Evolutionary conservation across 2,329 filamentous ascomycete species (phyloP).

Genomic region (Pseudocercospora macadamiae): DNA sequence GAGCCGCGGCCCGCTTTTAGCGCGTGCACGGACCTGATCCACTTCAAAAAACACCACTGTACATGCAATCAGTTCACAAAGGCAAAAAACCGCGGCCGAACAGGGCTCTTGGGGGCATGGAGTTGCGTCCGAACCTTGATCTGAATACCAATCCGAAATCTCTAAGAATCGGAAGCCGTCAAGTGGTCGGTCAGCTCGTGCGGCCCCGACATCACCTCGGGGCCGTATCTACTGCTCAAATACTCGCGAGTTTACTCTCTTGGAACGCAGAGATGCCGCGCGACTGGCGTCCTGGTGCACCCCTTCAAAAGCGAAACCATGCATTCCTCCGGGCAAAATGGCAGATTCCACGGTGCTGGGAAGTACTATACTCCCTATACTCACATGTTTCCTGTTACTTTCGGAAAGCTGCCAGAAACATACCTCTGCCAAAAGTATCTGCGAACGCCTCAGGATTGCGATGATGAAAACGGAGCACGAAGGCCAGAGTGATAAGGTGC

Average conservation of each 20-base stretch:
- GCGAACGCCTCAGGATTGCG: background rate
- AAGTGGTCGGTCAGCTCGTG: conserved; percentile 8
- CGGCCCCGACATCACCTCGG: conserved; percentile 19
- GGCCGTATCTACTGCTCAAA: conserved; percentile 14
- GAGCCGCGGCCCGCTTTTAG: too few species aligned
- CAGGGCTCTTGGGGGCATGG: conserved; percentile 12
- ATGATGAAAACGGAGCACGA: conserved; percentile 23
- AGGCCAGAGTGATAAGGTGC: conserved; percentile 25
- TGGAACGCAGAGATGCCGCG: conserved; percentile 9
- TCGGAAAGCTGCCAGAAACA: background rate
- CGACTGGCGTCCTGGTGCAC: conserved; percentile 3
- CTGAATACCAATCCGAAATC: conserved; percentile 14
- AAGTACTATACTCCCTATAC: conserved; percentile 3
- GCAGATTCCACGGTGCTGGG: conserved; percentile 1
- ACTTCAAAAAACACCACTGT: background rate
- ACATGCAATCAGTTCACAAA: background rate
- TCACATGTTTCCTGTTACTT: background rate
- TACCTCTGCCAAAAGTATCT: background rate
- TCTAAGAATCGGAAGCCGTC: conserved; percentile 15
- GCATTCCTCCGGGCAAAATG: conserved; percentile 3
- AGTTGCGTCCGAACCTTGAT: conserved; percentile 15
- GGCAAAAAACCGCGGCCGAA: conserved; percentile 11
- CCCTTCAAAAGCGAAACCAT: conserved; percentile 15
- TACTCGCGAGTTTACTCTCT: conserved; percentile 13
- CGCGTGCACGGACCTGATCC: too few species aligned